Percentiles rank a stretch among this genome's conserved stretches.
These are phyloP conservation scores for Colletotrichum tropicale DNA, from an alignment of 2,329 filamentous ascomycete species.

Conservation along the genomic window DNA sequence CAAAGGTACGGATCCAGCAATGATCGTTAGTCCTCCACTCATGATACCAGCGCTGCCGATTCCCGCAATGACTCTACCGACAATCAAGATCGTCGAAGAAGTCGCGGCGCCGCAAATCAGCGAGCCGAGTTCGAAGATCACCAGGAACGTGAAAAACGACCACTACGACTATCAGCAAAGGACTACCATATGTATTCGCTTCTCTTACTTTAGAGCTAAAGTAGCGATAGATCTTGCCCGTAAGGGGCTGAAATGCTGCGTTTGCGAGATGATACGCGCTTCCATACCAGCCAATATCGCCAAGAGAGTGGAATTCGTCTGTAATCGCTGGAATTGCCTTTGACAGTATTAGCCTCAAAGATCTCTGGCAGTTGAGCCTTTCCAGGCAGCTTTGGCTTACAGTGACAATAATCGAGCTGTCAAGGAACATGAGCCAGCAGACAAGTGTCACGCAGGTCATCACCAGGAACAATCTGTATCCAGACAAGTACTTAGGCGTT, in stretches of 20 bases:
- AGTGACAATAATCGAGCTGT: slow-evolving; percentile 40
- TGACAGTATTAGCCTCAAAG: background rate
- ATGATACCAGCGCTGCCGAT: slow-evolving; percentile 49
- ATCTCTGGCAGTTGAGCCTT: background rate
- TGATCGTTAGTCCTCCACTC: slow-evolving; percentile 36
- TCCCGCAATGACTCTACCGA: slow-evolving; percentile 53
- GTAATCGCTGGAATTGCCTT: slow-evolving; percentile 38
- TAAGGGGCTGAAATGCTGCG: slow-evolving; percentile 31
- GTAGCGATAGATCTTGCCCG: slow-evolving; percentile 31
- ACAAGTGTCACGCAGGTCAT: slow-evolving; percentile 21
- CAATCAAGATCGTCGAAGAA: slow-evolving; percentile 49
- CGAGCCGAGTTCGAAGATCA: slow-evolving; percentile 43
- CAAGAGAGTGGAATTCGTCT: slow-evolving; percentile 38
- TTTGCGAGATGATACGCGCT: slow-evolving; percentile 37
- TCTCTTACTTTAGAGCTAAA: slow-evolving; percentile 39
- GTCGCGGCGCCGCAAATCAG: slow-evolving; percentile 51
- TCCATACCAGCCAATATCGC: slow-evolving; percentile 52
- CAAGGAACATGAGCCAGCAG: slow-evolving; percentile 27
- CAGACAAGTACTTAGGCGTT: background rate
- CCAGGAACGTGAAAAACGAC: slow-evolving; percentile 31
- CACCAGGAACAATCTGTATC: slow-evolving; percentile 25
- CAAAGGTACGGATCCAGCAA: slow-evolving; percentile 32
- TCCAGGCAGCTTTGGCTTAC: slow-evolving; percentile 23
- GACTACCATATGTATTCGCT: slow-evolving; percentile 5
- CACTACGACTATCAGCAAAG: slow-evolving; percentile 34